Conservation (phyloP, 768 basidiomycete species). For the Amanita exitialis region DNA sequence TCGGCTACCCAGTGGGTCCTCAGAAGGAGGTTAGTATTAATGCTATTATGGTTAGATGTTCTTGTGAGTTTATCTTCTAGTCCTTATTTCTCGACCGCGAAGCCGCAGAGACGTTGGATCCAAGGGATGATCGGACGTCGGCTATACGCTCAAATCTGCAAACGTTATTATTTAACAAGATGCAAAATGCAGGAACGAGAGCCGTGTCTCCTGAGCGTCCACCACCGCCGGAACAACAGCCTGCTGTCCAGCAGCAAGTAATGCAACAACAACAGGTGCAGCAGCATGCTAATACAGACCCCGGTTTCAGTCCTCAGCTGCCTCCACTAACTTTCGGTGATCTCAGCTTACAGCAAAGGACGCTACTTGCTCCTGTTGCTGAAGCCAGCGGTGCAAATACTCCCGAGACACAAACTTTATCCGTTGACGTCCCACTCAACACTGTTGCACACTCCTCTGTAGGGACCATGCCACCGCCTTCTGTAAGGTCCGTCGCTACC, state of each 20-base stretch:
- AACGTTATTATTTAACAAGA: slow-evolving; percentile 51
- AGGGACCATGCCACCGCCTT: neutral
- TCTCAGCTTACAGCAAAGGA: slow-evolving; percentile 15
- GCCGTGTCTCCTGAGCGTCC: slow-evolving; percentile 7
- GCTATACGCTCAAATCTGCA: slow-evolving; percentile 52
- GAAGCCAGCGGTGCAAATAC: slow-evolving; percentile 33
- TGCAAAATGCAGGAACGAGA: slow-evolving; percentile 31
- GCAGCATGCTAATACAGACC: slow-evolving; percentile 4
- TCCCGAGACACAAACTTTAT: slow-evolving; percentile 13
- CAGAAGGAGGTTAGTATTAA: slow-evolving; percentile 60
- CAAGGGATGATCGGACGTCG: slow-evolving; percentile 69
- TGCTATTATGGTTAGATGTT: neutral
- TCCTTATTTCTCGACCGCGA: slow-evolving; percentile 84
- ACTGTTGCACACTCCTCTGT: neutral
- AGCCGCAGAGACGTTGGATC: slow-evolving; percentile 66
- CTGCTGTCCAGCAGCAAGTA: slow-evolving; percentile 2
- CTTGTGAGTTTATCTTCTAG: slow-evolving; percentile 25
- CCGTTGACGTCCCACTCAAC: slow-evolving; percentile 12
- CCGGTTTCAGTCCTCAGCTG: slow-evolving; percentile 34
- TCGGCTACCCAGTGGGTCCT: slow-evolving; percentile 85
- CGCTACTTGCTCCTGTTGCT: slow-evolving; percentile 54
- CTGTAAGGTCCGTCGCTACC: neutral
- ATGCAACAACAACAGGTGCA: slow-evolving; percentile 5
- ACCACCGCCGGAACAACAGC: neutral
- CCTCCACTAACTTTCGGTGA: slow-evolving; percentile 46